Percentiles rank a stretch among this genome's conserved stretches.
Evolutionary conservation across 352 stramenopile species (phyloP).

Genomic region (Phytophthora tentaculata): DNA sequence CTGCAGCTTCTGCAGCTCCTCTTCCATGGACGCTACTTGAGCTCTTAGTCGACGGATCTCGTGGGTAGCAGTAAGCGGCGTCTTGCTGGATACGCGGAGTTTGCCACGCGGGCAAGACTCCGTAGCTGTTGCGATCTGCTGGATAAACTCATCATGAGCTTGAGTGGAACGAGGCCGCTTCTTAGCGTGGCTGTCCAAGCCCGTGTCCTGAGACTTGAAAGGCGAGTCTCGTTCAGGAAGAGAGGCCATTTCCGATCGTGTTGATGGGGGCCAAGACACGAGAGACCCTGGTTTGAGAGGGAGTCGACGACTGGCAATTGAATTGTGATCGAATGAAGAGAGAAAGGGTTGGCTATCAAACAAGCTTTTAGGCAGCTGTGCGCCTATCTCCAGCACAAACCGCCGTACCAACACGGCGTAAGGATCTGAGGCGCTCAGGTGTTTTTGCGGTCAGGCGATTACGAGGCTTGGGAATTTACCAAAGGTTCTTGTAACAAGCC

Average conservation of each 20-base stretch:
- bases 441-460: constrained; percentile 7
- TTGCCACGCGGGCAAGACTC: constrained; percentile 5
- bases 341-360: constrained; percentile 31
- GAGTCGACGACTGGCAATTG: constrained; percentile 9
- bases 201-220: constrained; percentile 7
- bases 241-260: neutral
- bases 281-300: constrained; percentile 5
- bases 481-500: neutral
- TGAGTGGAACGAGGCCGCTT: constrained; percentile 15
- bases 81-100: constrained; percentile 15
- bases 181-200: constrained; percentile 14
- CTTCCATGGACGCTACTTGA: constrained; percentile 32
- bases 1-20: constrained; percentile 24
- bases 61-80: constrained; percentile 21
- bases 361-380: constrained; percentile 25
- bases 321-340: constrained; percentile 22
- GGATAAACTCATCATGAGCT: constrained; percentile 21
- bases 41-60: constrained; percentile 31
- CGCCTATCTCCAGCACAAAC: constrained; percentile 27
- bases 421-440: constrained; percentile 27
- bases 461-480: neutral
- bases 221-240: no score
- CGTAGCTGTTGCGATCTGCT: constrained; percentile 2
- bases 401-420: constrained; percentile 8
- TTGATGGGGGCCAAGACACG: neutral